phyloP scores from a whole-genome alignment of 441 rosid genomes.

The Dalechampia spathulata region DNA sequence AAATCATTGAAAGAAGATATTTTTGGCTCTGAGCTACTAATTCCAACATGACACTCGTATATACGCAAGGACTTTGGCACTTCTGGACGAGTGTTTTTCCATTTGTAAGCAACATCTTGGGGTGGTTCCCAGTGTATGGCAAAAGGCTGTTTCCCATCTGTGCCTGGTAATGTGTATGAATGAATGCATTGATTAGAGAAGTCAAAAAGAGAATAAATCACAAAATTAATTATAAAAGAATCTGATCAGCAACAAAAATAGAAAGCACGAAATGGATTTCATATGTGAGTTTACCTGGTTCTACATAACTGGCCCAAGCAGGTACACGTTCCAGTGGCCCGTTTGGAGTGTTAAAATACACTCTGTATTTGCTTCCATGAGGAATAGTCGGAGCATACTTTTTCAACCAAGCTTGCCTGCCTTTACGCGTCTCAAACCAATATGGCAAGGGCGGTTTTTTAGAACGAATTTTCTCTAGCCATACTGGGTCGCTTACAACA shows the following conservation, averaged over 20 bases:
- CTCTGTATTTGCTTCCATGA: constrained; percentile 94
- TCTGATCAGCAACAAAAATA: neutral
- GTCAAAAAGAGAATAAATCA: neutral
- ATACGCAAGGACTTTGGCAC: constrained; percentile 78
- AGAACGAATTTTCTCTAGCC: constrained; percentile 62
- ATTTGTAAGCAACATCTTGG: constrained; percentile 70
- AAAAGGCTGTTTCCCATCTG: constrained; percentile 65
- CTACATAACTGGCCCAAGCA: constrained; percentile 95
- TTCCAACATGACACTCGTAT: constrained; percentile 96
- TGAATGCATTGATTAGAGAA: neutral
- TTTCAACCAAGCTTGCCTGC: constrained; percentile 86
- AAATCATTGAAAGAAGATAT: constrained; percentile 75
- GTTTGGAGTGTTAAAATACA: constrained; percentile 80
- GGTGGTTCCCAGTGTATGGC: constrained; percentile 99
- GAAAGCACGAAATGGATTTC: constrained; percentile 16
- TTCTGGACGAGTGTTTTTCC: constrained; percentile 56
- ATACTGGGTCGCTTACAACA: constrained; percentile 42
- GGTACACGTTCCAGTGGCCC: constrained; percentile 93
- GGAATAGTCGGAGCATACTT: constrained; percentile 80
- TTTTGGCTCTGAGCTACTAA: constrained; percentile 83
- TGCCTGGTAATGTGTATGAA: constrained; percentile 34
- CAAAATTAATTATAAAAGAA: neutral
- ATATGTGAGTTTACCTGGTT: constrained; percentile 56
- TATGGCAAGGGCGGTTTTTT: constrained; percentile 78
- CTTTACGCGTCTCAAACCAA: constrained; percentile 95